Percentiles rank a stretch among this genome's conserved stretches.
phyloP scores from a whole-genome alignment of 2,329 filamentous ascomycete genomes.

The Cladosporium sp. region DNA sequence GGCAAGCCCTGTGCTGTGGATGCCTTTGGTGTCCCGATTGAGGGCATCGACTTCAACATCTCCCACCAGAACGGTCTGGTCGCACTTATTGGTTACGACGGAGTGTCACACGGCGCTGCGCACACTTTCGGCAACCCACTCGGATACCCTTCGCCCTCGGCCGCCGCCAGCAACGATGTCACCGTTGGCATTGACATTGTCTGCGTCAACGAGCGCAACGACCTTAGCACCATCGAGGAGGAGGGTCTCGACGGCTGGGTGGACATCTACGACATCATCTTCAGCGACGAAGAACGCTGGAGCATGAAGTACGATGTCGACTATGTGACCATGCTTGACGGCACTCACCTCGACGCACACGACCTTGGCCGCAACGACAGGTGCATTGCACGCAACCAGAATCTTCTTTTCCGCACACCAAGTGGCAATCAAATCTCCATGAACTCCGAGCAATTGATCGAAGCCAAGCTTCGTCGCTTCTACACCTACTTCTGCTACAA shows the following conservation, averaged over 20 bases:
- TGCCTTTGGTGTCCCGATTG: conserved; percentile 35
- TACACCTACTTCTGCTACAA: conserved; percentile 76
- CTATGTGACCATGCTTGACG: conserved; percentile 42
- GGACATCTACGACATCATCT: conserved; percentile 68
- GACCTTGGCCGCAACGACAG: conserved; percentile 43
- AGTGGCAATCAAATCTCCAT: conserved; percentile 35
- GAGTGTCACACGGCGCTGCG: conserved; percentile 20
- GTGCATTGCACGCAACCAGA: conserved; percentile 35
- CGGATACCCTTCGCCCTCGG: conserved; percentile 23
- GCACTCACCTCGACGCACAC: conserved; percentile 35
- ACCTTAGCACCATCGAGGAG: conserved; percentile 55
- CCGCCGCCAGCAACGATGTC: conserved; percentile 28
- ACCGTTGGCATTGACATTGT: conserved; percentile 73
- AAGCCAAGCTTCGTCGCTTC: conserved; percentile 64
- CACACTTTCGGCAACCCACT: conserved; percentile 24
- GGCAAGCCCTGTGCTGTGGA: conserved; percentile 50
- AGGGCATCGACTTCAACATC: conserved; percentile 65
- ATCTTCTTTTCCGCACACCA: conserved; percentile 36
- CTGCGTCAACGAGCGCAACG: conserved; percentile 64
- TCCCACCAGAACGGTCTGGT: conserved; percentile 75
- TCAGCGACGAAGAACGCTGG: conserved; percentile 57
- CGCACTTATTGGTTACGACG: conserved; percentile 55
- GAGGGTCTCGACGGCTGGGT: conserved; percentile 65
- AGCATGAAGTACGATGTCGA: conserved; percentile 57
- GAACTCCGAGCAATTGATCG: conserved; percentile 46